These are phyloP conservation scores for Liquidambar formosana DNA, from an alignment of 164 flowering plant species.

Conservation along the genomic window DNA sequence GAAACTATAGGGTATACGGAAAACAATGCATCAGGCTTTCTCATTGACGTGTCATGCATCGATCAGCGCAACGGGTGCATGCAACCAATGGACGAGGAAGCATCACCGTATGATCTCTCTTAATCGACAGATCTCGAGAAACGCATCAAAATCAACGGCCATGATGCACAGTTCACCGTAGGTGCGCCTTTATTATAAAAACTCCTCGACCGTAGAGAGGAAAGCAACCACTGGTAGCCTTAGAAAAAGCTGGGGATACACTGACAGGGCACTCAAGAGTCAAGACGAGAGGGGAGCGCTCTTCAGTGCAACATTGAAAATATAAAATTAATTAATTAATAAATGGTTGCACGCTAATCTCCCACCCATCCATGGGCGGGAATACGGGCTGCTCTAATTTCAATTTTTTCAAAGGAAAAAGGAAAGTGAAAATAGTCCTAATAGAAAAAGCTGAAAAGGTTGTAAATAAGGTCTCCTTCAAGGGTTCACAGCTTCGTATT, in stretches of 20 bases:
- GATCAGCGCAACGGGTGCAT: too few species aligned
- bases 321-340: not conserved
- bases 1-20: too few species aligned
- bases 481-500: conserved; percentile 5
- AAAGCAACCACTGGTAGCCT: not conserved
- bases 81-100: too few species aligned
- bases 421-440: not conserved
- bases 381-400: conserved; percentile 18
- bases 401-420: not conserved
- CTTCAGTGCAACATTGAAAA: not conserved
- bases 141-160: not conserved
- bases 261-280: too few species aligned
- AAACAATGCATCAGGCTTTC: too few species aligned
- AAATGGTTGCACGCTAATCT: not conserved
- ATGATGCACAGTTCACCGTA: not conserved
- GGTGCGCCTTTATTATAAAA: not conserved
- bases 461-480: not conserved
- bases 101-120: too few species aligned
- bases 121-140: not conserved
- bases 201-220: not conserved
- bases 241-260: too few species aligned
- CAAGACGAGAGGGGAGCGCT: not conserved
- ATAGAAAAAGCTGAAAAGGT: conserved; percentile 26
- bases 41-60: too few species aligned
- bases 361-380: conserved; percentile 17